Evolutionary conservation across 768 basidiomycete species (phyloP).

Genomic region (Dacryopinax spathularia): DNA sequence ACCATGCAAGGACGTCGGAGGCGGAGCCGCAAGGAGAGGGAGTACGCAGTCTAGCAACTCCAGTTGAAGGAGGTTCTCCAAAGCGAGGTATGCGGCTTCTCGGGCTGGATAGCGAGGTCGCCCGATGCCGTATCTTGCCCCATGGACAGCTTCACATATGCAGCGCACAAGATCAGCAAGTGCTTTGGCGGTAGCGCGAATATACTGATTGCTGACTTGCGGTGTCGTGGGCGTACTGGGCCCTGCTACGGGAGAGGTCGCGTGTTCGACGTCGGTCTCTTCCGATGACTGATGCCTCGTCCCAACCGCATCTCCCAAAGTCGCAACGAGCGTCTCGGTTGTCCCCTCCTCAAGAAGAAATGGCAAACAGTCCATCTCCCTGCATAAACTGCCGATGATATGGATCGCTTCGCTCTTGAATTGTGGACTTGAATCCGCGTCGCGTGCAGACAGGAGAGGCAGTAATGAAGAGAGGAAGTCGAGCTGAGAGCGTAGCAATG

Average conservation of each 20-base stretch:
- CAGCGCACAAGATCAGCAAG: constrained; percentile 50
- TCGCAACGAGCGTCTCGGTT: neutral
- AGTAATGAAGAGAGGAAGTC: too few relatives aligned
- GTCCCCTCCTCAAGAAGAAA: neutral
- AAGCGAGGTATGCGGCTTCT: constrained; percentile 39
- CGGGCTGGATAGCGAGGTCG: constrained; percentile 34
- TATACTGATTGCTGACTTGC: neutral
- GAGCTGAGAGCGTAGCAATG: too few relatives aligned
- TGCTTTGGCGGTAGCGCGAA: constrained; percentile 44
- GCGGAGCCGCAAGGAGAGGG: constrained; percentile 42
- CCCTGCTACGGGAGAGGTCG: neutral
- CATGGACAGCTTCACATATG: neutral
- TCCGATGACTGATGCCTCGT: neutral
- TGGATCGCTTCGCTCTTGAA: neutral
- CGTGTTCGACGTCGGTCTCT: neutral
- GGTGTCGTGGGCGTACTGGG: neutral
- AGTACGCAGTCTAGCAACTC: constrained; percentile 54
- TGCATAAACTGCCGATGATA: neutral
- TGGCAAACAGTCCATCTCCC: neutral
- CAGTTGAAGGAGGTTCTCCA: constrained; percentile 31
- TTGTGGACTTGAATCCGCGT: too few relatives aligned
- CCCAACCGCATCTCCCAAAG: neutral
- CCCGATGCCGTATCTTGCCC: constrained; percentile 14
- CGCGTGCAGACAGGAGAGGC: too few relatives aligned
- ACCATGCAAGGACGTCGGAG: constrained; percentile 21